Evolutionary conservation across 179 eudicot species (phyloP).

Genomic region (Spinacia oleracea): DNA sequence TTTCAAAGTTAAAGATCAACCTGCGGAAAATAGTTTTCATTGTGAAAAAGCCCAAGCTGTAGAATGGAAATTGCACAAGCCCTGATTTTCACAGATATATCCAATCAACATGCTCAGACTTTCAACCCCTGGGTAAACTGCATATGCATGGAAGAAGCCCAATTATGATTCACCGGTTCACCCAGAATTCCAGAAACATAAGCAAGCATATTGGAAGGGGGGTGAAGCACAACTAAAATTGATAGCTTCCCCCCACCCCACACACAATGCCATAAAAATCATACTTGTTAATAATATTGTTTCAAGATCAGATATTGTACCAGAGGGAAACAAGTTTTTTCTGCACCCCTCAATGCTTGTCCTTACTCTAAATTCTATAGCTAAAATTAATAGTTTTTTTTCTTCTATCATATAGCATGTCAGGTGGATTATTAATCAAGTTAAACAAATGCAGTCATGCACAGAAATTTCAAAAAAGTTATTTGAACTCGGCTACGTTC

Average conservation of each 20-base stretch:
- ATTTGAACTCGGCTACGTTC: too few relatives aligned
- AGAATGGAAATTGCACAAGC: not conserved
- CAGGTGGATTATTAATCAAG: not conserved
- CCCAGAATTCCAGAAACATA: not conserved
- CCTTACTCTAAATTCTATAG: not conserved
- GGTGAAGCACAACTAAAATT: not conserved
- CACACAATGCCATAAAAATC: not conserved
- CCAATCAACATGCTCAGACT: not conserved
- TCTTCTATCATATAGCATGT: too few relatives aligned
- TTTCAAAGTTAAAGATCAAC: not conserved
- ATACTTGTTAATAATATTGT: not conserved
- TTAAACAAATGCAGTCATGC: not conserved
- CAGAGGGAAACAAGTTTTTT: not conserved
- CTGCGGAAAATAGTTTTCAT: conserved; percentile 14
- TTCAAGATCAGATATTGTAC: not conserved
- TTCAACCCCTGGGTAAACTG: not conserved
- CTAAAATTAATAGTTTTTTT: too few relatives aligned
- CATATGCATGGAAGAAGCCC: not conserved
- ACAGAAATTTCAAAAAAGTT: too few relatives aligned
- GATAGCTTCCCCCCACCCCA: not conserved
- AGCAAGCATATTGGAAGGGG: not conserved
- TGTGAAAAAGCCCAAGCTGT: not conserved
- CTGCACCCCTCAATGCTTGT: not conserved
- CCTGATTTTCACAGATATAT: not conserved
- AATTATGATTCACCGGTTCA: not conserved